These are phyloP conservation scores for Eucalyptus tenuipes DNA, from an alignment of 345 rosid genomes.

Conservation along the genomic window DNA sequence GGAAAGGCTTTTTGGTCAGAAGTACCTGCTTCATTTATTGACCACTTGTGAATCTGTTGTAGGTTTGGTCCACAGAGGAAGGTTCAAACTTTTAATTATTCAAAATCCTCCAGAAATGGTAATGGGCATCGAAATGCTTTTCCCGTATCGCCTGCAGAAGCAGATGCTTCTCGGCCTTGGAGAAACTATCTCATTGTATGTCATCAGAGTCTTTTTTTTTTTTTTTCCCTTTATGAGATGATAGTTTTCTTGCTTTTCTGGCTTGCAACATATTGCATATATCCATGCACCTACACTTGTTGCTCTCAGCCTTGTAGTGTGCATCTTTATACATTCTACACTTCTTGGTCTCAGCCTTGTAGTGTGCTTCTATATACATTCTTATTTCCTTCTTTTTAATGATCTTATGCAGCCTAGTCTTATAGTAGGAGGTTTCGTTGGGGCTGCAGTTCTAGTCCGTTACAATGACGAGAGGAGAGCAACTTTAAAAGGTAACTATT, in stretches of 20 bases:
- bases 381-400: not conserved
- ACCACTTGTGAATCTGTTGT: not conserved
- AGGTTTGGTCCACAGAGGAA: constrained; percentile 32
- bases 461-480: constrained; percentile 82
- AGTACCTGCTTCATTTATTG: not conserved
- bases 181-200: constrained; percentile 38
- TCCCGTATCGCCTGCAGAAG: constrained; percentile 13
- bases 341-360: not conserved
- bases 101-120: constrained; percentile 26
- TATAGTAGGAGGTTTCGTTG: constrained; percentile 40
- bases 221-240: not conserved
- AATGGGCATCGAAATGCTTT: constrained; percentile 1
- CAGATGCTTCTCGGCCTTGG: constrained; percentile 27
- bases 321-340: not conserved
- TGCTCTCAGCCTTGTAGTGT: not conserved
- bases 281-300: not conserved
- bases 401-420: constrained; percentile 45
- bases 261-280: not conserved
- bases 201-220: not conserved
- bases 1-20: not conserved
- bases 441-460: constrained; percentile 43
- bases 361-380: not conserved
- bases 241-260: not conserved
- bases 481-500: constrained; percentile 37
- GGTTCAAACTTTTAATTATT: constrained; percentile 36